Base-by-base conservation (phyloP, 2,329 filamentous ascomycete species). In the Fusarium virguliforme region DNA sequence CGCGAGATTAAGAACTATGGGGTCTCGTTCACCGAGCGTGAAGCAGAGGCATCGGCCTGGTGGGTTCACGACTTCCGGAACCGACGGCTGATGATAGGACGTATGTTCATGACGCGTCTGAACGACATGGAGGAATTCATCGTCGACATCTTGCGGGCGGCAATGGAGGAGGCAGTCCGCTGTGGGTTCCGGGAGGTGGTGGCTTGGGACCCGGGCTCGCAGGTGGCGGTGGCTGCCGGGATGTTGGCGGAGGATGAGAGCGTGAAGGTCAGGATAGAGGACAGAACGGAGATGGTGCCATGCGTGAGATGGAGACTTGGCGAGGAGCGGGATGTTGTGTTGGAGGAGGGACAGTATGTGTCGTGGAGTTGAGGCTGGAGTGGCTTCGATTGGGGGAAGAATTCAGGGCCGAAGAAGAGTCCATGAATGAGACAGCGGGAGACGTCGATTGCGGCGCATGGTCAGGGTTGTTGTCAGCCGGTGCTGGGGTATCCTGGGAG, bases 241-340 rank as follows among this genome's bases (percentile, higher is more conserved):
- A n/a, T 15, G 15, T 28, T 48, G 30, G 28, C 15, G 43, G 24
- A 48, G 28, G 43, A 67, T 79, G 4, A 68, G 71, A 10, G 40
- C 13, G 13, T 61, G 18, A 15, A 78, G 4, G 60, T 78, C 1
- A 76, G 78, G 37, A 30, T 26, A 3, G 78, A 78, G 32, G 76
- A 79, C 62, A 74, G 79, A 41, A 54, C 71, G 8, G 79, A 81
- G 22, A 75, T 73, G 58, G 74, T 82, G 26, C 79, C 81, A 4
- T 79, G 77, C 60, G 60, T 83, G 53, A 74, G 80, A 64, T 82
- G 81, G 81, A 78, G 77, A 60, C 74, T 73, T 2, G 80, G 77
- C 6, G 68, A 72, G 51, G 65, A 68, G 35, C 64, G 60, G 18
- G 62, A 72, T 15, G 68, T 77, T 43, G 74, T 77, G 8, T 76